Percentiles rank a stretch among this genome's conserved stretches.
Evolutionary conservation across 208 protist genomes (phyloP).

Genomic region (Porcisia deanei): DNA sequence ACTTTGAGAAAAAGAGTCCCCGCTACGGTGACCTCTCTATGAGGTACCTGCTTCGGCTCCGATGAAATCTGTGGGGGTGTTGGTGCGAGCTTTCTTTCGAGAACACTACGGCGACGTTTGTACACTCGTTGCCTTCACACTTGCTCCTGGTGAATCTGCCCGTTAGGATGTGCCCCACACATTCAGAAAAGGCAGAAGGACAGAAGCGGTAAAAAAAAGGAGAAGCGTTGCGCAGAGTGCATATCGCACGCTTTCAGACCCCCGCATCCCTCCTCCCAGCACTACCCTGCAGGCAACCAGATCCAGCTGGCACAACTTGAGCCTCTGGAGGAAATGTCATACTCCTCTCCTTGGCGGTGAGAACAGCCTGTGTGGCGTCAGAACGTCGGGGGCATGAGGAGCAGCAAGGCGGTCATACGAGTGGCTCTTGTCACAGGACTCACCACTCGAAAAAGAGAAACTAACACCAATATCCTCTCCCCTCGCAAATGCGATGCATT

Average conservation of each 20-base stretch:
- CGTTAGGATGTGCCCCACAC: no score
- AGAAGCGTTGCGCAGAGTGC: slow-evolving; percentile 1
- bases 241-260: not conserved
- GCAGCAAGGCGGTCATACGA: not conserved
- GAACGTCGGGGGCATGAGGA: not conserved
- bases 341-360: not conserved
- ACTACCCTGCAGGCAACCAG: not conserved
- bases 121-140: not conserved
- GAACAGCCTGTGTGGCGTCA: no score
- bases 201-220: slow-evolving; percentile 5
- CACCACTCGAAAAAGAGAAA: slow-evolving; percentile 5
- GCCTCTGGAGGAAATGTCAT: not conserved
- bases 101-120: not conserved
- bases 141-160: not conserved
- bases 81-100: not conserved
- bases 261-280: not conserved
- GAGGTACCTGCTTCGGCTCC: not conserved
- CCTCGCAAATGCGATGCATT: not conserved
- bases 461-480: not conserved
- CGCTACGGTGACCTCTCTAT: not conserved
- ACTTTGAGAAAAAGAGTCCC: not conserved
- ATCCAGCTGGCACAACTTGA: not conserved
- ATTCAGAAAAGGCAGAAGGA: not conserved
- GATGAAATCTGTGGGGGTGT: not conserved
- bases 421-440: not conserved